Evolutionary conservation across 805 yeast genomes (phyloP), one percentile per base, ranked within the genome.

Genomic region (Clavispora asparagi): DNA sequence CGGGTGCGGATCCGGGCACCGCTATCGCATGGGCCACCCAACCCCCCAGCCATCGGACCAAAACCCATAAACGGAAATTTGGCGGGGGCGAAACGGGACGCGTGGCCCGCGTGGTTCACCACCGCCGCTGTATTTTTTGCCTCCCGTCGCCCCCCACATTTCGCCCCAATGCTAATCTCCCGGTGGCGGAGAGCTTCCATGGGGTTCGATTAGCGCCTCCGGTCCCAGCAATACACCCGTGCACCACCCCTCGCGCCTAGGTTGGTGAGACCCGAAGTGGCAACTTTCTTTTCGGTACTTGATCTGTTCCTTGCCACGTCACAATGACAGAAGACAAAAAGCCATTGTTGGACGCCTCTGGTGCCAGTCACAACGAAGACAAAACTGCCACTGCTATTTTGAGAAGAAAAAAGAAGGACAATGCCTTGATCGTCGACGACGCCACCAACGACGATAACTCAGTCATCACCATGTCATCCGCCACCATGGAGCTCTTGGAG

Each of bases 381-480:
- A 81, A 77, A 55, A 89, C 96, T 44, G 99, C 99, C 54, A 94
- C 98, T 46, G 99, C 99, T 40, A 94, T 94, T 62, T 76, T 94
- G 62, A 86, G 97, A 74, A 82, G 92, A 73, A 94, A 94, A 83
- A 92, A 94, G 94, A 92, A 92, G 79, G 96, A 87, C 63, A 94
- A 94, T 68, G 88, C 96, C 44, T 75, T 94, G 58, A 73, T 94
- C 53, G 98, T 94, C 43, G 99, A 94, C 64, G 99, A 94, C 70
- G 98, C 99, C 54, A 82, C 85, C 60, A 89, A 87, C 60, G 99
- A 94, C 68, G 99, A 94, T 68, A 94, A 94, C 71, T 90, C 98
- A 27, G 95, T 92, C 54, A 87, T 94, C 65, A 86, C 97, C 43
- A 87, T 94, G 85, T 85, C 95, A 31, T 87, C 96, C 14, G 85